phyloP scores from a whole-genome alignment of 2,329 filamentous ascomycete genomes.

The Myriangium duriaei region DNA sequence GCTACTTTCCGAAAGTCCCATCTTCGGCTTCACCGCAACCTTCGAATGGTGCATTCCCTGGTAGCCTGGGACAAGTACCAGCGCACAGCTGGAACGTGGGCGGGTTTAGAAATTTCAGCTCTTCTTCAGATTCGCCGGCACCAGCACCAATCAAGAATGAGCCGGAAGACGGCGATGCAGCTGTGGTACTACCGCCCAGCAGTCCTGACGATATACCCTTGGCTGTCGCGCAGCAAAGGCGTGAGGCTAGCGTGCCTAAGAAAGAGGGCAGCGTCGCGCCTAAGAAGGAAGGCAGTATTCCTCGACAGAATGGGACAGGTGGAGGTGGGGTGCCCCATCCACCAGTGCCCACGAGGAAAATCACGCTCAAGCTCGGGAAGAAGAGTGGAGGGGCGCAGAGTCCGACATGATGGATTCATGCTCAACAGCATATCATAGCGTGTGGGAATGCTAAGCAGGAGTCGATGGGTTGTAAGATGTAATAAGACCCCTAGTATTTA shows the following conservation, averaged over 20 bases:
- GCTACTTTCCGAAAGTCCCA: slow-evolving; percentile 2
- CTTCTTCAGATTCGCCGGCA: background rate
- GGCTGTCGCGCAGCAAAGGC: slow-evolving; percentile 1
- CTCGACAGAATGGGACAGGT: background rate
- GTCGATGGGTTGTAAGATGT: too few species aligned
- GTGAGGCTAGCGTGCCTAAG: background rate
- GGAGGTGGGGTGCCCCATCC: slow-evolving; percentile 2
- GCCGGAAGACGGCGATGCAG: background rate
- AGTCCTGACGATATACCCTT: slow-evolving; percentile 8
- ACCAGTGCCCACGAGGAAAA: slow-evolving; percentile 8
- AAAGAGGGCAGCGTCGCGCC: slow-evolving; percentile 4
- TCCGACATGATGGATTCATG: background rate
- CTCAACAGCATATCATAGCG: too few species aligned
- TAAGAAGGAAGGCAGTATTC: slow-evolving; percentile 2
- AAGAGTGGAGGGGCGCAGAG: slow-evolving; percentile 4
- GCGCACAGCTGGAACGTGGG: slow-evolving; percentile 16
- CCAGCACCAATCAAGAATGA: slow-evolving; percentile 1
- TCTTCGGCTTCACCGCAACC: background rate
- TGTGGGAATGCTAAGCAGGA: too few species aligned
- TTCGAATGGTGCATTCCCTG: slow-evolving; percentile 11
- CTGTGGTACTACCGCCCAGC: slow-evolving; percentile 1
- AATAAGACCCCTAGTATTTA: too few species aligned
- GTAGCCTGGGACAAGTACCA: background rate
- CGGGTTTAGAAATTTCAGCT: slow-evolving; percentile 17
- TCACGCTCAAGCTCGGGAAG: slow-evolving; percentile 10